These are phyloP conservation scores for Linum tenue DNA, from an alignment of 345 rosid genomes.

Conservation along the genomic window DNA sequence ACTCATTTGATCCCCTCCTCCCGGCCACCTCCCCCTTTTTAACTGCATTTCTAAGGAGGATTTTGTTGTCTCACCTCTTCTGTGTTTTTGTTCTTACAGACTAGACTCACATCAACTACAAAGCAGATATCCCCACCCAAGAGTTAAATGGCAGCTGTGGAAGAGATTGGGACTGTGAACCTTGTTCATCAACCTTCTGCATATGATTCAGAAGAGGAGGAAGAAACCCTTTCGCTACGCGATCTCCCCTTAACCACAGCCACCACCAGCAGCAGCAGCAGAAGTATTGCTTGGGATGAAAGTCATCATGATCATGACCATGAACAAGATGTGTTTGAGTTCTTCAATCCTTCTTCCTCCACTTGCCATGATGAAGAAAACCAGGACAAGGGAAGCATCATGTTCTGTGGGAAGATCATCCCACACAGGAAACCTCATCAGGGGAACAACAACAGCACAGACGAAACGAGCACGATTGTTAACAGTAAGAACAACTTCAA, in stretches of 20 bases:
- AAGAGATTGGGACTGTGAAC: not conserved
- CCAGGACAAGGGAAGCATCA: slow-evolving; percentile 13
- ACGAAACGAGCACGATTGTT: not conserved
- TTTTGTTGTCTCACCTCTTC: too few species aligned
- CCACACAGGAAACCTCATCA: slow-evolving; percentile 14
- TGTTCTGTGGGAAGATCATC: slow-evolving; percentile 54
- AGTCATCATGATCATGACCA: not conserved
- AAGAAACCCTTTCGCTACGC: slow-evolving; percentile 43
- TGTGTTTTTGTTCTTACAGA: too few species aligned
- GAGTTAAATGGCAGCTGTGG: too few species aligned
- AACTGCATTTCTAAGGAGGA: too few species aligned
- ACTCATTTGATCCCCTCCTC: too few species aligned
- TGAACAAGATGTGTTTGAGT: slow-evolving; percentile 44
- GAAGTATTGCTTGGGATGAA: slow-evolving; percentile 8
- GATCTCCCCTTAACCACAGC: slow-evolving; percentile 29
- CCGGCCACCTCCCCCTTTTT: too few species aligned
- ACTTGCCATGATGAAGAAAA: not conserved
- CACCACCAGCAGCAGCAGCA: slow-evolving; percentile 10
- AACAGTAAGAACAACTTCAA: not conserved
- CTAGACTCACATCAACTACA: too few species aligned
- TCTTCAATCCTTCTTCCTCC: slow-evolving; percentile 27
- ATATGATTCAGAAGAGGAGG: slow-evolving; percentile 13
- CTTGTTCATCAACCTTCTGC: not conserved
- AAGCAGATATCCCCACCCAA: too few species aligned
- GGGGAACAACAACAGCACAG: slow-evolving; percentile 6